Conservation (phyloP, 352 stramenopile species). For the Nothophytophthora sp. region DNA sequence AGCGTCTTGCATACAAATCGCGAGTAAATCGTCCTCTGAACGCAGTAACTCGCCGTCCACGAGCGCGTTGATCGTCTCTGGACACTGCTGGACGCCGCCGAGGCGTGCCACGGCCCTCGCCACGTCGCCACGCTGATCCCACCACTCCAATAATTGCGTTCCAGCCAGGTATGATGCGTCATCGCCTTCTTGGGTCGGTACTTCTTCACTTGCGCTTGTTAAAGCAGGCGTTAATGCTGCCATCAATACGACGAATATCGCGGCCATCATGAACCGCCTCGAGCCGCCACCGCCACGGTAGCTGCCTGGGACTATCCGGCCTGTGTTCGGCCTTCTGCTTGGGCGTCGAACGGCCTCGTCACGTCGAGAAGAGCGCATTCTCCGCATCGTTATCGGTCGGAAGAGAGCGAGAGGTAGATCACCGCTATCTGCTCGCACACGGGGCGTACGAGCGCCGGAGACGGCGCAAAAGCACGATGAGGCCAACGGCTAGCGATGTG, state of each 20-base stretch:
- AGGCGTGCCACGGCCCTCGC: conserved; percentile 10
- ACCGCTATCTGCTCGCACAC: background rate
- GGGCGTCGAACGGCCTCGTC: background rate
- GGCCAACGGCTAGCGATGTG: background rate
- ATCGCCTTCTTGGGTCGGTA: conserved; percentile 4
- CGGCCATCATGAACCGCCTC: background rate
- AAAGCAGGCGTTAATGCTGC: background rate
- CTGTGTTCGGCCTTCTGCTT: background rate
- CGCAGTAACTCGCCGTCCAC: conserved; percentile 23
- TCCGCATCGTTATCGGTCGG: no score
- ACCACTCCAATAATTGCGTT: conserved; percentile 19
- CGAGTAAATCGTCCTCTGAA: conserved; percentile 7
- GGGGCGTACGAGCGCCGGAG: background rate
- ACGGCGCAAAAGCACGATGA: background rate
- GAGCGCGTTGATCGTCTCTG: conserved; percentile 23
- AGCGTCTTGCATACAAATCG: conserved; percentile 14
- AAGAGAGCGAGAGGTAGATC: background rate
- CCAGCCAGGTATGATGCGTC: conserved; percentile 12
- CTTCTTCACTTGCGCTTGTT: background rate
- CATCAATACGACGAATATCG: conserved; percentile 6
- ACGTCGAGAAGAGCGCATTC: background rate
- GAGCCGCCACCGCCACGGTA: background rate
- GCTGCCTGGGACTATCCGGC: background rate
- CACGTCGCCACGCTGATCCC: conserved; percentile 14
- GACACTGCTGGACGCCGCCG: conserved; percentile 26